phyloP scores from a whole-genome alignment of 1,284 basidiomycete genomes.

The Hemileia vastatrix region DNA sequence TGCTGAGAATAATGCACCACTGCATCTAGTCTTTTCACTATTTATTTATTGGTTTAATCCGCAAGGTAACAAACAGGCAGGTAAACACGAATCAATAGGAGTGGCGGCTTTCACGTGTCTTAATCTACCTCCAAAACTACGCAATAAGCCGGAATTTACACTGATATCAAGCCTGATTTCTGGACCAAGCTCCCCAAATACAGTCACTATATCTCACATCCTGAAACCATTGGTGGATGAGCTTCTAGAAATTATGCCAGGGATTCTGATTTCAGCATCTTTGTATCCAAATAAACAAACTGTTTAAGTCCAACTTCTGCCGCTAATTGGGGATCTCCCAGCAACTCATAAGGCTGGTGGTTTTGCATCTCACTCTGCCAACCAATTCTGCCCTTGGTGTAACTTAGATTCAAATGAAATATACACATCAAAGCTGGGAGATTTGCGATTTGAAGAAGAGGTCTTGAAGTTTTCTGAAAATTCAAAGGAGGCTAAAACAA shows the following conservation, averaged over 20 bases:
- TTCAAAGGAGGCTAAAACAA: neutral
- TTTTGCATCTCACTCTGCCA: neutral
- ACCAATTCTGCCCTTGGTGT: neutral
- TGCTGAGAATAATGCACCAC: too few relatives aligned
- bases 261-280: neutral
- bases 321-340: neutral
- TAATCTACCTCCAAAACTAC: neutral
- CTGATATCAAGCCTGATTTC: neutral
- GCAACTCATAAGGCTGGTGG: neutral
- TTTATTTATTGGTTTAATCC: conserved; percentile 17
- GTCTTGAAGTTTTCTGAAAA: neutral
- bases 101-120: conserved; percentile 1
- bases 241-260: neutral
- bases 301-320: neutral
- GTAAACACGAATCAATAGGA: neutral
- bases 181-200: neutral
- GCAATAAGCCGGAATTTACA: neutral
- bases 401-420: neutral
- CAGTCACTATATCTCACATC: neutral
- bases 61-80: neutral
- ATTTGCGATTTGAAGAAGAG: neutral
- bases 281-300: neutral
- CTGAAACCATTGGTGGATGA: neutral
- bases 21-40: conserved; percentile 4
- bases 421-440: neutral